A percentile compares a stretch with the other conserved stretches of the same genome.
Conservation (phyloP, 257 asterid species). For the Jacaranda mimosifolia region DNA sequence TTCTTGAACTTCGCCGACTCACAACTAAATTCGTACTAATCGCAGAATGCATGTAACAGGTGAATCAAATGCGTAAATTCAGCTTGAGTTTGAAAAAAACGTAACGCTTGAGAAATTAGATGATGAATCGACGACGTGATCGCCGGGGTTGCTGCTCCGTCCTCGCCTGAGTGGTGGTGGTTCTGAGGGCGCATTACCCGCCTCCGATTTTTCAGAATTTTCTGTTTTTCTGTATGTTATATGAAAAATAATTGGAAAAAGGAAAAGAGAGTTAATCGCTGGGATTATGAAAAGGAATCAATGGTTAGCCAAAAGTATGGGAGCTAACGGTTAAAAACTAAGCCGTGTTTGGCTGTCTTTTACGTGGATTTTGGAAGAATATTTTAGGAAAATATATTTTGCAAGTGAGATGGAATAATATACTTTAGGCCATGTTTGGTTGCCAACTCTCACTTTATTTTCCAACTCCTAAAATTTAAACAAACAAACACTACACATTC, state of each 20-base stretch:
- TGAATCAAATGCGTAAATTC: neutral
- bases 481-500: no score
- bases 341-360: no score
- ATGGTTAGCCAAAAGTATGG: neutral
- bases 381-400: no score
- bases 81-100: neutral
- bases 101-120: neutral
- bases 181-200: neutral
- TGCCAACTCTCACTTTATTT: no score
- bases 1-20: neutral
- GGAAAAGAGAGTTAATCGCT: neutral
- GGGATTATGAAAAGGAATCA: neutral
- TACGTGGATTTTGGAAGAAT: no score
- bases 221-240: neutral
- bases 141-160: neutral
- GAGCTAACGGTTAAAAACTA: neutral
- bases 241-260: neutral
- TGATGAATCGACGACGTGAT: neutral
- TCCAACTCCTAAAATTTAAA: no score
- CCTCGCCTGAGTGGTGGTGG: neutral
- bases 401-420: no score
- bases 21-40: neutral
- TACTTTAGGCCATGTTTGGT: no score
- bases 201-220: neutral
- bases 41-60: constrained; percentile 12